Percentiles rank a stretch among this genome's conserved stretches.
Evolutionary conservation across 768 basidiomycete genomes (phyloP).

Genomic region (Calocybe cyanea): DNA sequence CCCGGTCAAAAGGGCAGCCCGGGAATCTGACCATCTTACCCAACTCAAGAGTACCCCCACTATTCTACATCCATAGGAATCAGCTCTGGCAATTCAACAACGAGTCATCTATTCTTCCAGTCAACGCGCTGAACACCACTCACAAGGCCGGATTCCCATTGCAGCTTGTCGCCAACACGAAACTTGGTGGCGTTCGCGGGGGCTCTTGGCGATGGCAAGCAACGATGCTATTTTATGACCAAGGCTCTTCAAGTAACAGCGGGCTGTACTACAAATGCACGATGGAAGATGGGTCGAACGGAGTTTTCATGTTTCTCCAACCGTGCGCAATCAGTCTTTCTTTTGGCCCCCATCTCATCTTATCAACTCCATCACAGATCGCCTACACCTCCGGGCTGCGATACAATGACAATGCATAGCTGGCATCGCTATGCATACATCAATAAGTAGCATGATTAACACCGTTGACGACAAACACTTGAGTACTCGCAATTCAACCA

Average conservation of each 20-base stretch:
- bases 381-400: slow-evolving; percentile 26
- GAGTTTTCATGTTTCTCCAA: slow-evolving; percentile 46
- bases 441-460: slow-evolving; percentile 7
- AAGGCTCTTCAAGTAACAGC: slow-evolving; percentile 35
- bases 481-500: too few species aligned
- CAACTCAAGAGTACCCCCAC: slow-evolving; percentile 30
- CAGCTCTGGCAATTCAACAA: slow-evolving; percentile 54
- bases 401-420: slow-evolving; percentile 14
- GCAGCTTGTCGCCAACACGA: slow-evolving; percentile 41
- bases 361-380: slow-evolving; percentile 19
- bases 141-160: slow-evolving; percentile 38
- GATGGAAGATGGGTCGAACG: slow-evolving; percentile 30
- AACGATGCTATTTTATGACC: slow-evolving; percentile 50
- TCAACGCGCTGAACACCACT: slow-evolving; percentile 53
- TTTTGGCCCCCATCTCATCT: not conserved
- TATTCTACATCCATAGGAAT: slow-evolving; percentile 52
- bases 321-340: slow-evolving; percentile 30
- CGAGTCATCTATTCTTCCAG: slow-evolving; percentile 49
- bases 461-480: not conserved
- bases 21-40: slow-evolving; percentile 45
- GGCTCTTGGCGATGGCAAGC: slow-evolving; percentile 55
- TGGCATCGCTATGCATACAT: slow-evolving; percentile 13
- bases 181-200: slow-evolving; percentile 33
- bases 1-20: slow-evolving; percentile 30
- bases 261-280: slow-evolving; percentile 43